Evolutionary conservation across 1,284 basidiomycete genomes (phyloP).

Genomic region (Naganishia albida): DNA sequence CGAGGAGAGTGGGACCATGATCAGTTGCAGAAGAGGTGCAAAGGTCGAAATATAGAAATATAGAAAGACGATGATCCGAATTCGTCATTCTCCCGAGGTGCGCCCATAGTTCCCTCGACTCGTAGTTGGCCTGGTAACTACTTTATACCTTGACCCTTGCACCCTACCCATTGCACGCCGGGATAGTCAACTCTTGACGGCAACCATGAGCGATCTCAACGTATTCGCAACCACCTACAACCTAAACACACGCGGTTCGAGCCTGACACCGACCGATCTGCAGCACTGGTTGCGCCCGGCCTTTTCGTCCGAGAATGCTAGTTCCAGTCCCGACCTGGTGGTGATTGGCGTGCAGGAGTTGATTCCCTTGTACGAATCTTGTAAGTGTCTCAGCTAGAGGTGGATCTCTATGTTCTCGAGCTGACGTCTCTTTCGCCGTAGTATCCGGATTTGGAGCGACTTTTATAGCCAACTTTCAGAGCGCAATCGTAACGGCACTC

Average conservation of each 20-base stretch:
- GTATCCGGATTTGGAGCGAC: constrained; percentile 26
- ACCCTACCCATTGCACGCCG: no score
- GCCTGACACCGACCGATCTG: constrained; percentile 50
- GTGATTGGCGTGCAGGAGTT: constrained; percentile 96
- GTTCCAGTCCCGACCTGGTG: constrained; percentile 65
- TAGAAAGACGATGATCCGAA: no score
- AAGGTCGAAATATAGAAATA: no score
- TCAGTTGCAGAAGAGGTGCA: no score
- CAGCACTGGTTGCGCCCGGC: constrained; percentile 52
- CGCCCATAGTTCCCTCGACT: no score
- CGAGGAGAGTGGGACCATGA: neutral
- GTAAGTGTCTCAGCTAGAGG: constrained; percentile 38
- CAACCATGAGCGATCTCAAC: constrained; percentile 38
- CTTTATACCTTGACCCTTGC: no score
- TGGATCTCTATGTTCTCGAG: neutral
- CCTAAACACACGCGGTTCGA: constrained; percentile 51
- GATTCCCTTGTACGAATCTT: constrained; percentile 58
- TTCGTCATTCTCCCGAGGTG: no score
- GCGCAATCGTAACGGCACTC: constrained; percentile 18
- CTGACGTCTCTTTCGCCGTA: neutral
- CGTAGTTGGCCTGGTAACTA: no score
- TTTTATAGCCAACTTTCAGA: constrained; percentile 20
- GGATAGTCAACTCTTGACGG: no score
- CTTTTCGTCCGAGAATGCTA: constrained; percentile 31
- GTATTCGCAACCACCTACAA: constrained; percentile 55